A percentile compares a stretch with the other conserved stretches of the same genome.
phyloP scores from a whole-genome alignment of 148 eudicot genomes.

The Fagopyrum esculentum region DNA sequence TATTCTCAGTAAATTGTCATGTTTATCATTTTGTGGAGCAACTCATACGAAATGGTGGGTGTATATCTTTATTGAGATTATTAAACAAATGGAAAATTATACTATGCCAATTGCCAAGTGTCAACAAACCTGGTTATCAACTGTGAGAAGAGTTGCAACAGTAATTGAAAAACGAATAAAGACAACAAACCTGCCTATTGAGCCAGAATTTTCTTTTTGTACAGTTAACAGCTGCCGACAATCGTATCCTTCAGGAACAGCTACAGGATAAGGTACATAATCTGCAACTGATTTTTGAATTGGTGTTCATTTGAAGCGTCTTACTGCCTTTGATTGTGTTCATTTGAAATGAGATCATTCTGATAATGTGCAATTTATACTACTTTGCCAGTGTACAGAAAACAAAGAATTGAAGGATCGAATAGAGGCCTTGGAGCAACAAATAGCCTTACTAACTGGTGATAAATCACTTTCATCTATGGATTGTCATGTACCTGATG shows the following conservation, averaged over 20 bases:
- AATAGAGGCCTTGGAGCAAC: constrained; percentile 53
- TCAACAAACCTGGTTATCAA: not conserved
- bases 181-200: not conserved
- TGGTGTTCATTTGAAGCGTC: not conserved
- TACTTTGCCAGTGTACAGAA: constrained; percentile 57
- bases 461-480: constrained; percentile 27
- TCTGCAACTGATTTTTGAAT: not conserved
- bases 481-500: constrained; percentile 37
- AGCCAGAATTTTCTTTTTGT: constrained; percentile 1
- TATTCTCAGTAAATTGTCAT: not conserved
- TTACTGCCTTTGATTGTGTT: not conserved
- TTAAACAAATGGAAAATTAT: not conserved
- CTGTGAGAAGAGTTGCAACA: not conserved
- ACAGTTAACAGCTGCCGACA: constrained; percentile 90
- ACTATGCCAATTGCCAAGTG: not conserved
- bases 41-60: not conserved
- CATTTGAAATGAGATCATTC: not conserved
- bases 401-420: constrained; percentile 62
- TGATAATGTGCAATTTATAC: constrained; percentile 2
- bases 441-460: constrained; percentile 42
- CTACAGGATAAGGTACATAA: constrained; percentile 69
- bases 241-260: constrained; percentile 90
- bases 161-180: not conserved
- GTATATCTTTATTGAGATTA: not conserved
- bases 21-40: constrained; percentile 1